phyloP scores from a whole-genome alignment of 805 yeast species.

The Priceomyces haplophilus region DNA sequence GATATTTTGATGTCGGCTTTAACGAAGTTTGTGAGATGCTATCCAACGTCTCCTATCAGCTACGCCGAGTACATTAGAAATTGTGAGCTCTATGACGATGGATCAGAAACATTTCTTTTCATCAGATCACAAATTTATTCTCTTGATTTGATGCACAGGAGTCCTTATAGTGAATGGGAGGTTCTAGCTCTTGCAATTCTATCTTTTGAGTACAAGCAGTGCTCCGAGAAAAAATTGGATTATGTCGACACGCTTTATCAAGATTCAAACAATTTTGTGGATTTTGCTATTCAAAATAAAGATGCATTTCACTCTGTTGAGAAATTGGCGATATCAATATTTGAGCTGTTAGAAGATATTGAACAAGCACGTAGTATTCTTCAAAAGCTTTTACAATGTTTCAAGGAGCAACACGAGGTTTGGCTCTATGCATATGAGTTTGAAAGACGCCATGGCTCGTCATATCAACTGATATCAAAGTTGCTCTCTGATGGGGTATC shows the following conservation, averaged over 20 bases:
- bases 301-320: constrained; percentile 45
- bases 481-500: constrained; percentile 32
- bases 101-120: constrained; percentile 6
- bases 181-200: constrained; percentile 24
- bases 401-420: constrained; percentile 36
- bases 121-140: constrained; percentile 10
- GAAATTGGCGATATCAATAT: constrained; percentile 34
- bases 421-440: constrained; percentile 48
- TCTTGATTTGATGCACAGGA: constrained; percentile 14
- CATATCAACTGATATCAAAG: constrained; percentile 16
- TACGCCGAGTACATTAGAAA: constrained; percentile 26
- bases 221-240: constrained; percentile 7
- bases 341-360: constrained; percentile 25
- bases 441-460: constrained; percentile 29
- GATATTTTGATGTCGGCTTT: constrained; percentile 12
- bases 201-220: constrained; percentile 11
- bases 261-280: constrained; percentile 21
- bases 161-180: constrained; percentile 32
- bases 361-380: constrained; percentile 26
- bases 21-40: constrained; percentile 20
- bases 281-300: constrained; percentile 24
- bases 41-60: constrained; percentile 21
- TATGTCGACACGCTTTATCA: constrained; percentile 11
- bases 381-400: constrained; percentile 21
- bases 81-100: constrained; percentile 12